Evolutionary conservation across 2,329 filamentous ascomycete genomes (phyloP), one percentile per base, ranked within the genome.

Genomic region (Macrophomina pseudophaseolina): DNA sequence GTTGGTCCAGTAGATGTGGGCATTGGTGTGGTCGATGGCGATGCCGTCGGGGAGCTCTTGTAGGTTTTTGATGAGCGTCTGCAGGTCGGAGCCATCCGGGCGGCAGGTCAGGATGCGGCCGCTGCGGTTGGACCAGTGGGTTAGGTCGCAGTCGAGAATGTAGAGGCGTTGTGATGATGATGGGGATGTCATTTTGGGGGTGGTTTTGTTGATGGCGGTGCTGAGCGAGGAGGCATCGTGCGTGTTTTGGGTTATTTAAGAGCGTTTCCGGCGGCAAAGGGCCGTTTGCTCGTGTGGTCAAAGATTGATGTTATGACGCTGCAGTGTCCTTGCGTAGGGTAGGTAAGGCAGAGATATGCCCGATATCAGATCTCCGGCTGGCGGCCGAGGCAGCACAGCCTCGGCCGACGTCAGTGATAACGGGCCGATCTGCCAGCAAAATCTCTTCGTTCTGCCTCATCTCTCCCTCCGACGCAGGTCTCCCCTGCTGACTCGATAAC

Each of bases 1-100:
- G 46, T 68, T 70, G 0, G 71, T 74, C 72, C 74, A 79, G 72
- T 73, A 78, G 16, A 79, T 73, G 9, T 71, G 70, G 18, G 67
- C 65, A 2, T 65, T 66, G 30, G 62, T 44, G n/a, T 66, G 65
- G 59, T 67, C 69, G 18, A 75, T 69, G 12, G 71, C 72, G 53
- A 80, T 76, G 4, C 76, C 77, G 44, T 78, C 76, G 1, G 76
- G 75, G 42, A 75, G 70, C n/a, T 59, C 54, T 18, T 66, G 30
- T 23, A 66, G 48, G 32, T 48, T 53, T 44, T 56, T 44, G 9
- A 70, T 60, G 35, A 71, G 6, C 52, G 59, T 44, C 52, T 54
- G 28, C 35, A 65, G 58, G 52, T 63, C 30, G 51, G 64, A 38
- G 42, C 71, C 60, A 6, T 70, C 67, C 52, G 67, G 38, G 46